Evolutionary conservation across 2,329 filamentous ascomycete genomes (phyloP).

Genomic region (Ceratocystis cubensis): DNA sequence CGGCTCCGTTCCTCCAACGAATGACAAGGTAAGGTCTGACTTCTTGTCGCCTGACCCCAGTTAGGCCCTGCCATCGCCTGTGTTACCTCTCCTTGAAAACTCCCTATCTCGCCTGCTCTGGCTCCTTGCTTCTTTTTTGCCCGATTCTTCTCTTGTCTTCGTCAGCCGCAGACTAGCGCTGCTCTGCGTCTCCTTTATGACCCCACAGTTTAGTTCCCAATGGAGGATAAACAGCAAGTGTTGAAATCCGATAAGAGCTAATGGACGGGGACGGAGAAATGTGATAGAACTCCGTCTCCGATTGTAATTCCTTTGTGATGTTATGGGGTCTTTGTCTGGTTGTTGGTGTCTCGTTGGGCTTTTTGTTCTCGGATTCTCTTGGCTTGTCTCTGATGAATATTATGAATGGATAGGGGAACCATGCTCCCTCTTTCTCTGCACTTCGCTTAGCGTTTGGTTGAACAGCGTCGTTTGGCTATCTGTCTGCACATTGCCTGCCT

Average conservation of each 20-base stretch:
- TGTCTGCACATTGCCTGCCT: not conserved
- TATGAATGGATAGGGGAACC: not conserved
- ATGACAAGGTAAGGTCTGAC: too few species aligned
- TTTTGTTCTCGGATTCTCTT: too few species aligned
- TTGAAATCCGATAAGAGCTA: not conserved
- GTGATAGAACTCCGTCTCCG: not conserved
- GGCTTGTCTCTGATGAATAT: not conserved
- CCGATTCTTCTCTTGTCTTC: not conserved
- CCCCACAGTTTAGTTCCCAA: not conserved
- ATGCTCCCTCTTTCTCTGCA: not conserved
- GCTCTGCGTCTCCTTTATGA: not conserved
- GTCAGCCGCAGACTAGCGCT: not conserved
- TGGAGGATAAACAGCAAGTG: not conserved
- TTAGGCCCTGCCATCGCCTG: too few species aligned
- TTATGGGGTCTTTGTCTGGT: not conserved
- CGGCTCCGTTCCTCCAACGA: too few species aligned
- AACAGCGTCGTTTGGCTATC: not conserved
- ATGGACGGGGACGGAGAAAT: not conserved
- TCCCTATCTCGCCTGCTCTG: not conserved
- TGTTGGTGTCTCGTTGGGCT: too few species aligned
- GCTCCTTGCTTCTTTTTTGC: not conserved
- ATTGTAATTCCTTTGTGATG: not conserved
- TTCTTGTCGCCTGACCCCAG: not conserved
- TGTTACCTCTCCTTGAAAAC: too few species aligned
- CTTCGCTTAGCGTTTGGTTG: slow-evolving; percentile 5